phyloP scores from a whole-genome alignment of 2,329 filamentous ascomycete species.

The Fusarium goolgardi region DNA sequence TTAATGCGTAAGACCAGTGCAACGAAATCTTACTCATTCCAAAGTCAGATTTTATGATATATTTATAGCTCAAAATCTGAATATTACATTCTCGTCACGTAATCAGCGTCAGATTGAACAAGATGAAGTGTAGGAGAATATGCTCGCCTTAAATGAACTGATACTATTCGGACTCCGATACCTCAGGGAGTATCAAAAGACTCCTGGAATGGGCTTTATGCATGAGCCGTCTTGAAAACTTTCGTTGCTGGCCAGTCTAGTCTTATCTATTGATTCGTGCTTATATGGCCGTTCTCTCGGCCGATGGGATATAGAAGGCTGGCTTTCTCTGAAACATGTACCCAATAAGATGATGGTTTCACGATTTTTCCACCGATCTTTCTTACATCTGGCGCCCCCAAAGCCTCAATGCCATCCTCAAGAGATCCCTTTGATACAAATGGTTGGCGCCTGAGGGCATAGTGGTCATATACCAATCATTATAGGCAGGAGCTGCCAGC shows the following conservation, averaged over 20 bases:
- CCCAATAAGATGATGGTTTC: not conserved
- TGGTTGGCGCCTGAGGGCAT: not conserved
- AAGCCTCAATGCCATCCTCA: no score
- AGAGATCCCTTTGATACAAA: not conserved
- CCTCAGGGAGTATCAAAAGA: no score
- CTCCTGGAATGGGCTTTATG: not conserved
- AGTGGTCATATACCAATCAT: not conserved
- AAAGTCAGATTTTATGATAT: not conserved
- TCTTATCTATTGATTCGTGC: not conserved
- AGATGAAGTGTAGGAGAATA: no score
- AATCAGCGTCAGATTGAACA: no score
- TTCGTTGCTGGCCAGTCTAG: not conserved
- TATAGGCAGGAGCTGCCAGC: conserved; percentile 11
- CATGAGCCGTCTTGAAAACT: not conserved
- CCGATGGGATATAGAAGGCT: not conserved
- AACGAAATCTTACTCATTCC: not conserved
- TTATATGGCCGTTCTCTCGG: no score
- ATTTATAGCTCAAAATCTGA: not conserved
- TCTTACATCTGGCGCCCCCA: accelerated
- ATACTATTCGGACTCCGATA: not conserved
- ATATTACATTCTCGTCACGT: no score
- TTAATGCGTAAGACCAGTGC: not conserved
- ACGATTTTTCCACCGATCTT: not conserved
- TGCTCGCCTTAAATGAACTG: no score
- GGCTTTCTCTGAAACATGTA: not conserved